These are phyloP conservation scores for Aspergillus nanangensis DNA, from an alignment of 495 filamentous ascomycete species.

Conservation along the genomic window DNA sequence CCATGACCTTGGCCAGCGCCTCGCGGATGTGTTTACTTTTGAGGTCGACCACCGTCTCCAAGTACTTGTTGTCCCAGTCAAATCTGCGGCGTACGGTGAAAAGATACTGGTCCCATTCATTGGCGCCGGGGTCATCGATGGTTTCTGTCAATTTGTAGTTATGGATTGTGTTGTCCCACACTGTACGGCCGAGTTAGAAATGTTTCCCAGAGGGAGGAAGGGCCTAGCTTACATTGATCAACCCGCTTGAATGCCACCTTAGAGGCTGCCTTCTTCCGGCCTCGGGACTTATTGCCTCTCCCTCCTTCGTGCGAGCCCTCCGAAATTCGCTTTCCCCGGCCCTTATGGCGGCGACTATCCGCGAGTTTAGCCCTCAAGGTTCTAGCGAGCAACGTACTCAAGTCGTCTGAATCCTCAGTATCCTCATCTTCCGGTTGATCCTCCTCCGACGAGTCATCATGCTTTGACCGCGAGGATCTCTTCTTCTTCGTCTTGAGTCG, in stretches of 20 bases:
- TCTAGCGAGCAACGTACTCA: slow-evolving; percentile 17
- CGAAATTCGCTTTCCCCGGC: slow-evolving; percentile 13
- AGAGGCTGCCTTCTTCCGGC: slow-evolving; percentile 48
- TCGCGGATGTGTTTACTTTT: slow-evolving; percentile 78
- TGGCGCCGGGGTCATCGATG: slow-evolving; percentile 61
- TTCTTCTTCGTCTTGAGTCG: slow-evolving; percentile 45
- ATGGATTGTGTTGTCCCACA: slow-evolving; percentile 75
- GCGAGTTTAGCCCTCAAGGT: slow-evolving; percentile 15
- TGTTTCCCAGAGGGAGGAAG: neutral
- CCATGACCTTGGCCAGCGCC: slow-evolving; percentile 69
- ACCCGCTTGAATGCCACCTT: slow-evolving; percentile 82
- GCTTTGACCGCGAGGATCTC: slow-evolving; percentile 22
- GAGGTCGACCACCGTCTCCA: slow-evolving; percentile 75
- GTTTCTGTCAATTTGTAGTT: slow-evolving; percentile 82
- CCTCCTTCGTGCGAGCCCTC: slow-evolving; percentile 11
- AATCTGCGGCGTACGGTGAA: slow-evolving; percentile 86
- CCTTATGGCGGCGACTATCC: slow-evolving; percentile 16
- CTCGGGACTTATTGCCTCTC: slow-evolving; percentile 19
- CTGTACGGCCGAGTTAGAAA: slow-evolving; percentile 18
- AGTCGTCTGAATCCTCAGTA: slow-evolving; percentile 13
- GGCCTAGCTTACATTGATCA: slow-evolving; percentile 55
- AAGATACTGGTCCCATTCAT: slow-evolving; percentile 79
- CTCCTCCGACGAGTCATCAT: slow-evolving; percentile 24
- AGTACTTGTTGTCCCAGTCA: slow-evolving; percentile 84
- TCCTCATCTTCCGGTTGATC: slow-evolving; percentile 21